Conservation (phyloP, 2,329 filamentous ascomycete genomes). For the Lizonia empirigonia region DNA sequence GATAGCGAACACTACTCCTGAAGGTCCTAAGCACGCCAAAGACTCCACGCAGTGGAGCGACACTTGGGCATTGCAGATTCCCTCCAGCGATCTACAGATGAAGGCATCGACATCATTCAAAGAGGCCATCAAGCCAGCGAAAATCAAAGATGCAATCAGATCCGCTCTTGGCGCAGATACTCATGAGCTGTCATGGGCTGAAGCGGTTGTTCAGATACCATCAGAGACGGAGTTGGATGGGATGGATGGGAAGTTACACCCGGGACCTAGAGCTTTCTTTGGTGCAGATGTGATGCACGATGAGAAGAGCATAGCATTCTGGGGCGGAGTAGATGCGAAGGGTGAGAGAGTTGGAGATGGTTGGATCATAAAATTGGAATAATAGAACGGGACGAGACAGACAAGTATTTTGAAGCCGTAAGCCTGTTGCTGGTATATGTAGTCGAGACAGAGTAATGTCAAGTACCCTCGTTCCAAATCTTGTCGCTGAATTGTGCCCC, state of each 20-base stretch:
- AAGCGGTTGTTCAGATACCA: constrained; percentile 49
- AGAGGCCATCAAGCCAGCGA: constrained; percentile 49
- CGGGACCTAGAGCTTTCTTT: constrained; percentile 51
- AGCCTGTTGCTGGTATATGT: too few relatives aligned
- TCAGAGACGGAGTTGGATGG: constrained; percentile 38
- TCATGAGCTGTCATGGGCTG: constrained; percentile 51
- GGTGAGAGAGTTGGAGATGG: constrained; percentile 53
- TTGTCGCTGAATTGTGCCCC: neutral
- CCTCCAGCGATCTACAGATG: constrained; percentile 41
- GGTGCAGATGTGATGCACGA: constrained; percentile 49
- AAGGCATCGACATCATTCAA: constrained; percentile 30
- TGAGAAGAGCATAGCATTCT: constrained; percentile 47
- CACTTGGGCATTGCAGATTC: constrained; percentile 54
- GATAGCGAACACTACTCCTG: neutral
- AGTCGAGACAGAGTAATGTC: too few relatives aligned
- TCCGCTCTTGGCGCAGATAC: constrained; percentile 49
- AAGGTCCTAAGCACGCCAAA: constrained; percentile 18
- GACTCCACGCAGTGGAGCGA: constrained; percentile 47
- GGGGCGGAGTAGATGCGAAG: constrained; percentile 53
- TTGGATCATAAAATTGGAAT: constrained; percentile 51
- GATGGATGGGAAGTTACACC: constrained; percentile 52
- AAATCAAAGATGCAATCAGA: constrained; percentile 53
- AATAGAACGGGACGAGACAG: too few relatives aligned
- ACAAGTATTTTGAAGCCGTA: too few relatives aligned
- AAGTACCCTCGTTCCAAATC: too few relatives aligned